Percentiles rank a stretch among this genome's conserved stretches.
phyloP scores from a whole-genome alignment of 2,329 filamentous ascomycete species.

The Zopfia rhizophila region DNA sequence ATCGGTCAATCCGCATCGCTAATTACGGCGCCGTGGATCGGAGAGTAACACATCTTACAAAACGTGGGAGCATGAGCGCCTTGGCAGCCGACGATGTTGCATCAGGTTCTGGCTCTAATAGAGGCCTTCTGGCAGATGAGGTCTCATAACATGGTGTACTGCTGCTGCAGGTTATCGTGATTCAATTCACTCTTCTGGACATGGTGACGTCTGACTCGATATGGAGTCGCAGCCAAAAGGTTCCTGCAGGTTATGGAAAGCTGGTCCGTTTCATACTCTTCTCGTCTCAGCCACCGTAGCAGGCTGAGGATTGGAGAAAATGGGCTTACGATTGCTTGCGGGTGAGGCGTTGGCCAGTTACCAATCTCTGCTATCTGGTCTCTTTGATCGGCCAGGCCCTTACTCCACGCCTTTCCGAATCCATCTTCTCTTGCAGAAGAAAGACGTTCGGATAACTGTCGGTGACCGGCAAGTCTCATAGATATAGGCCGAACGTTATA shows the following conservation, averaged over 20 bases:
- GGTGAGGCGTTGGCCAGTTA: conserved; percentile 21
- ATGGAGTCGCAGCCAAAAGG: conserved; percentile 6
- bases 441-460: conserved; percentile 8
- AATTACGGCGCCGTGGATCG: conserved; percentile 20
- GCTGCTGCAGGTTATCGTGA: background rate
- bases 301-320: conserved; percentile 6
- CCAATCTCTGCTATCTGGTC: conserved; percentile 5
- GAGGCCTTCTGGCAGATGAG: too few relatives aligned
- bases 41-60: conserved; percentile 36
- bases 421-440: conserved; percentile 13
- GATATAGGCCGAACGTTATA: conserved; percentile 15
- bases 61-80: conserved; percentile 40
- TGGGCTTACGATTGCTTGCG: conserved; percentile 15
- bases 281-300: conserved; percentile 9
- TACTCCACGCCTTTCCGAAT: conserved; percentile 18
- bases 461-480: conserved; percentile 5
- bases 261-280: conserved; percentile 24
- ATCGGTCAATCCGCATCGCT: conserved; percentile 10
- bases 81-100: conserved; percentile 13
- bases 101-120: too few relatives aligned
- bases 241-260: conserved; percentile 32
- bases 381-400: conserved; percentile 9
- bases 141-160: too few relatives aligned
- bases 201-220: conserved; percentile 22
- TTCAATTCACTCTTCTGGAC: conserved; percentile 11